Base-by-base conservation (phyloP, 1,284 basidiomycete genomes). In the Dichomitus squalens region DNA sequence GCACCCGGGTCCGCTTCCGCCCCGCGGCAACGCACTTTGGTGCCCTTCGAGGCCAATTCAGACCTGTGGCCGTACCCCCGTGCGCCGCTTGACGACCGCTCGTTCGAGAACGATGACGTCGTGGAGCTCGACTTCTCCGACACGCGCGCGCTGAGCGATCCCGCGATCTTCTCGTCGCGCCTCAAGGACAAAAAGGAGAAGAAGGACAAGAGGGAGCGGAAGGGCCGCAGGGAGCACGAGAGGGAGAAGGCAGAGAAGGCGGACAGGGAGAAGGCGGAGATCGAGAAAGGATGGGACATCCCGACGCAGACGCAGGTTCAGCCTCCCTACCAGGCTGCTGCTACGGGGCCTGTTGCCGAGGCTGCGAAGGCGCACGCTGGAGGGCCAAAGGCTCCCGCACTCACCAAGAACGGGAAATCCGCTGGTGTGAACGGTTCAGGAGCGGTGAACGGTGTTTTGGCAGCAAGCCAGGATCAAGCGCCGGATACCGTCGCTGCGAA, bases 61-160 rank as follows among this genome's bases (percentile, higher is more conserved):
- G 82, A 84, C 34, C 73, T 87, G 11, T 88, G 86, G 86, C 86
- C 86, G 9, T 87, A 88, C 63, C 79, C 83, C 0, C 80, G 79
- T 14, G 74, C 77, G 2, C 77, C 77, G 16, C 53, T 73, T 16
- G 72, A 73, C 58, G 67, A 70, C 0, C 74, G 76, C 50, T 75
- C 75, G 2, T 57, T 59, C 40, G 65, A 62, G 14, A 84, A 86
- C 46, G 66, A 63, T 14, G 73, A 73, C 52, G 81, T 90, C 21
- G 79, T 90, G 6, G 88, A 90, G 68, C 80, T 90, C 46, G 85
- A 87, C 67, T 90, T 88, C 65, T 78, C 79, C 4, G 88, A 90
- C 52, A 90, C 80, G 41, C 84, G 85, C 53, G 83, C 84, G 11
- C 67, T 90, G 61, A 88, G 86, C 65, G 84, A 89, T 63, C 80